phyloP scores from a whole-genome alignment of 2,329 filamentous ascomycete genomes.

The Intubia oerlemansii region DNA sequence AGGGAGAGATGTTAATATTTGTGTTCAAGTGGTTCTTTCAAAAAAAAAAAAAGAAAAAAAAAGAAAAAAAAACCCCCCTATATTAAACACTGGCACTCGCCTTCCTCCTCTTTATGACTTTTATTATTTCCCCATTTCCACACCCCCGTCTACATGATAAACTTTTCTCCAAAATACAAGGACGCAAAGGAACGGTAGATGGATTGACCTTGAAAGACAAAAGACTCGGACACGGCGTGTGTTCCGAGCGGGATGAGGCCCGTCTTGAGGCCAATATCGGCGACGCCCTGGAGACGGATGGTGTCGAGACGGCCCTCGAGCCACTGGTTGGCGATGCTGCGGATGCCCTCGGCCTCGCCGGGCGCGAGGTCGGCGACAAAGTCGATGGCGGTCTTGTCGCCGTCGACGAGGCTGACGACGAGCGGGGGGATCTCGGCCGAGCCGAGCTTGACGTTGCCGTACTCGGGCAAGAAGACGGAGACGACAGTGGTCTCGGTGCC shows the following conservation, averaged over 20 bases:
- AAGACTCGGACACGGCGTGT: slow-evolving; percentile 50
- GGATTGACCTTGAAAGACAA: slow-evolving; percentile 67
- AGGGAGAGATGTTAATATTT: no score
- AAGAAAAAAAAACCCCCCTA: background rate
- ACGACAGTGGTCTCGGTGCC: slow-evolving; percentile 54
- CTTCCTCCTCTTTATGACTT: background rate
- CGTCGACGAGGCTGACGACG: slow-evolving; percentile 55
- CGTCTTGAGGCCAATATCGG: slow-evolving; percentile 52
- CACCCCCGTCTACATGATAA: slow-evolving; percentile 13
- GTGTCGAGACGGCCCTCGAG: slow-evolving; percentile 54
- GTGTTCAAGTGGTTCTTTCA: no score
- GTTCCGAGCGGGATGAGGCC: slow-evolving; percentile 62
- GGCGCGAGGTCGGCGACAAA: slow-evolving; percentile 57
- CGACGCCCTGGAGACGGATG: slow-evolving; percentile 52
- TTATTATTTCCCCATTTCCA: no score
- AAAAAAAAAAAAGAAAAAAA: no score
- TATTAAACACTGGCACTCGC: background rate
- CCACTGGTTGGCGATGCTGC: slow-evolving; percentile 71
- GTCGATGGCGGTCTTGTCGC: slow-evolving; percentile 56
- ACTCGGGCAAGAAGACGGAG: slow-evolving; percentile 63
- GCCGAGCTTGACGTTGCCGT: slow-evolving; percentile 56
- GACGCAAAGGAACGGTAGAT: slow-evolving; percentile 42
- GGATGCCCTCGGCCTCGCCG: slow-evolving; percentile 56
- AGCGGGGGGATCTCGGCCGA: slow-evolving; percentile 57
- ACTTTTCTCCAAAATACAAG: slow-evolving; percentile 39